phyloP scores from a whole-genome alignment of 306 rosid species.

The Begonia masoniana region DNA sequence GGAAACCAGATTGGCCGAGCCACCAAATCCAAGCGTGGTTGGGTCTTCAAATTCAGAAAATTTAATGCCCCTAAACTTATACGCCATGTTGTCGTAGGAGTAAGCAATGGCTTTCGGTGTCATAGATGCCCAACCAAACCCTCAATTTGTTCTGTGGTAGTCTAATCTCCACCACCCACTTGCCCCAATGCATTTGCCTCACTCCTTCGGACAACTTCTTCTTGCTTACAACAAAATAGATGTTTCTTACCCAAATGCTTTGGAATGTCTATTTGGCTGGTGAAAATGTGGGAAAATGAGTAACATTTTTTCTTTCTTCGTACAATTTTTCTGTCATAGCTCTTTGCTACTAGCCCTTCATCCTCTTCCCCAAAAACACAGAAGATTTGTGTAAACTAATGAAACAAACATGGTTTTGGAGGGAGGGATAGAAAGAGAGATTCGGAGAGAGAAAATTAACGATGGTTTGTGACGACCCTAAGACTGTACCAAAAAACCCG shows the following conservation, averaged over 20 bases:
- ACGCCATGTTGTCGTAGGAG: slow-evolving; percentile 85
- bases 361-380: too few relatives aligned
- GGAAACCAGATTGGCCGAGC: slow-evolving; percentile 35
- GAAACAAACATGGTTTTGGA: too few relatives aligned
- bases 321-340: slow-evolving; percentile 65
- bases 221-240: slow-evolving; percentile 27
- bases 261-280: slow-evolving; percentile 21
- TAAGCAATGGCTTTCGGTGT: slow-evolving; percentile 93
- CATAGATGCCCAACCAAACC: slow-evolving; percentile 92
- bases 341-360: slow-evolving; percentile 54
- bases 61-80: slow-evolving; percentile 76
- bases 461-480: too few relatives aligned
- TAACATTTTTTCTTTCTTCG: background rate
- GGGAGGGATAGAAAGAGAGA: too few relatives aligned
- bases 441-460: too few relatives aligned
- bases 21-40: slow-evolving; percentile 46
- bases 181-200: slow-evolving; percentile 99
- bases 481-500: too few relatives aligned
- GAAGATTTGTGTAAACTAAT: too few relatives aligned
- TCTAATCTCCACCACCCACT: slow-evolving; percentile 95
- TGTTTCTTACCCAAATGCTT: slow-evolving; percentile 1
- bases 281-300: background rate
- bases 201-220: slow-evolving; percentile 91
- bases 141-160: slow-evolving; percentile 96
- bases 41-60: slow-evolving; percentile 81